Evolutionary conservation across 805 yeast genomes (phyloP), one percentile per base, ranked within the genome.

Genomic region (Isabelozyma pseudorhagii): DNA sequence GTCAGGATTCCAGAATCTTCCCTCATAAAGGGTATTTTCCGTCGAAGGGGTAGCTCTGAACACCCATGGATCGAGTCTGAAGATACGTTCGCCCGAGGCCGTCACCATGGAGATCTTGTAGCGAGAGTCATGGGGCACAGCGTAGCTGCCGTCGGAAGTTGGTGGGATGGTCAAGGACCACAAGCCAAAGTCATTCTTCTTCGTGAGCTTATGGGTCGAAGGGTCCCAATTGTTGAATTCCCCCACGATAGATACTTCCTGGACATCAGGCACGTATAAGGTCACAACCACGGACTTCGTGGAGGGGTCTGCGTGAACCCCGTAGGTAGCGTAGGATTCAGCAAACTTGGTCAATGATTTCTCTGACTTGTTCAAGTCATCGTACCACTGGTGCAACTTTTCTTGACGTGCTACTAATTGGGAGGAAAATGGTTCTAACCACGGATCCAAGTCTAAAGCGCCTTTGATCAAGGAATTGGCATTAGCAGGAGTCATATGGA

Each of bases 181-280:
- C 47, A 82, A 80, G 1, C 97, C 97, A 64, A 67, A 89, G 40
- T 79, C 78, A 60, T 88, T 86, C 28, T 51, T 63, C 58, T 74
- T 80, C 5, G 53, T 53, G 81, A 93, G 72, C 43, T 73, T 73
- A 61, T 87, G 82, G 5, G 76, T 53, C 5, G 68, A 68, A 38
- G 80, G 75, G 56, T 83, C 73, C 99, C 99, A 93, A 53, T 75
- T 63, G 67, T 93, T 93, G 77, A 94, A 93, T 46, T 93, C 98
- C 13, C 99, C 99, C 49, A 89, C 85, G n/a, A 93, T 65, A 47
- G 83, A 78, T 1, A 94, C 97, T 43, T 64, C 72, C 4, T 59
- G 61, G 1, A 97, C 98, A 61, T 89, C 86, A 5, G 98, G 99
- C 1, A 96, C 91, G 84, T 97, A 93, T 68, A 93, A 96, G 25